phyloP scores from a whole-genome alignment of 768 basidiomycete genomes.

The Mycena crocata region DNA sequence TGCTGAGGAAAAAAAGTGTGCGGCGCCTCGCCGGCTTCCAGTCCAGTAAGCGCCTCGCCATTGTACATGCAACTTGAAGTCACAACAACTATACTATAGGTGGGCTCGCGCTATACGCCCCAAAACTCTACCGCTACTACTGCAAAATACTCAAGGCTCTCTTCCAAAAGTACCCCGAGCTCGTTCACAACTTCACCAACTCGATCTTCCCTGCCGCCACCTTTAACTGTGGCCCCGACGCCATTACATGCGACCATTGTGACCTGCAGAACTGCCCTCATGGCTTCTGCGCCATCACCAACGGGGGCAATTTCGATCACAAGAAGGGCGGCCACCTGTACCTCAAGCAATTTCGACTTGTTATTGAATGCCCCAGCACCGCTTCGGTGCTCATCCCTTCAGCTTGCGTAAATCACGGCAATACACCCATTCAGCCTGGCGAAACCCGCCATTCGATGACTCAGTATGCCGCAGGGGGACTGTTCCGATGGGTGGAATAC shows the following conservation, averaged over 20 bases:
- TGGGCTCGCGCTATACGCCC: background rate
- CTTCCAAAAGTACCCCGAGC: background rate
- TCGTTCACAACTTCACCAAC: background rate
- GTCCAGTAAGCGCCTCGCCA: background rate
- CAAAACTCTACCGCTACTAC: background rate
- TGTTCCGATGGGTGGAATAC: background rate
- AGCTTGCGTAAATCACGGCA: background rate
- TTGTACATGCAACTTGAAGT: too few species aligned
- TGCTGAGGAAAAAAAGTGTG: background rate
- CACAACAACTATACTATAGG: background rate
- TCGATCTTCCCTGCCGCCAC: background rate
- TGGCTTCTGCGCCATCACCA: background rate
- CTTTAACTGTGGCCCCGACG: background rate
- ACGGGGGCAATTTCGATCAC: background rate
- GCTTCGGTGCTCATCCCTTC: background rate
- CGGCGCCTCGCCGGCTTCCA: background rate
- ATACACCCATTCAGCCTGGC: background rate
- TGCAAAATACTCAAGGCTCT: background rate
- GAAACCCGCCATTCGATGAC: slow-evolving; percentile 4
- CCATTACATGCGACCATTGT: background rate
- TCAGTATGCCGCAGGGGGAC: background rate
- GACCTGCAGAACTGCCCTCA: background rate
- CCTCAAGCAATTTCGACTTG: background rate
- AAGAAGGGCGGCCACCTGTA: background rate
- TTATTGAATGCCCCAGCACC: background rate